Conservation (phyloP, 1,284 basidiomycete species). For the Coniophora puteana region DNA sequence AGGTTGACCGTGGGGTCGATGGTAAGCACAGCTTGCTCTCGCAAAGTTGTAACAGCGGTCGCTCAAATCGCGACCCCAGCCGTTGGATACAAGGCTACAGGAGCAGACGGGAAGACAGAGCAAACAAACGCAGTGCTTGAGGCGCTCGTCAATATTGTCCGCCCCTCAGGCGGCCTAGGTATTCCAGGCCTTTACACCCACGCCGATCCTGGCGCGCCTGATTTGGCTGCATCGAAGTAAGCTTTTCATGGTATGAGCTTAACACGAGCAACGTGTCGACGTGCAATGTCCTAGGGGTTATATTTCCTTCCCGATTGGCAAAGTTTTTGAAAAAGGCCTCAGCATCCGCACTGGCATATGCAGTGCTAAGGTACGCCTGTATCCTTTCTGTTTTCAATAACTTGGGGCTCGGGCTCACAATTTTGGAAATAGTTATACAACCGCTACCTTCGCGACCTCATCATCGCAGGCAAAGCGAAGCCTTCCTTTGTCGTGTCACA, state of each 20-base stretch:
- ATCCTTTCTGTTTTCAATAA: too few species aligned
- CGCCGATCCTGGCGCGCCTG: constrained; percentile 48
- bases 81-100: constrained; percentile 50
- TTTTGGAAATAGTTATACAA: constrained; percentile 37
- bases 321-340: constrained; percentile 50
- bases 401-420: constrained; percentile 1
- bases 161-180: constrained; percentile 48
- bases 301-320: constrained; percentile 50
- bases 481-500: constrained; percentile 51
- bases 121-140: constrained; percentile 49
- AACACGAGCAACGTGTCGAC: constrained; percentile 1
- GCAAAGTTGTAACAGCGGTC: too few species aligned
- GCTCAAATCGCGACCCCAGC: too few species aligned
- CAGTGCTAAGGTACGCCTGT: constrained; percentile 50
- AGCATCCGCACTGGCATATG: constrained; percentile 48
- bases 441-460: constrained; percentile 47
- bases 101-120: constrained; percentile 46
- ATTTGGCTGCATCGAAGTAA: constrained; percentile 45
- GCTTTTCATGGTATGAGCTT: constrained; percentile 13
- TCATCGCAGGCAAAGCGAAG: constrained; percentile 46
- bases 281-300: constrained; percentile 32
- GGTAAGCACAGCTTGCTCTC: too few species aligned
- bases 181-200: constrained; percentile 52
- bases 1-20: too few species aligned
- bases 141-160: constrained; percentile 45